Evolutionary conservation across 2,329 filamentous ascomycete genomes (phyloP).

Genomic region (Arthrobotrys musiformis): DNA sequence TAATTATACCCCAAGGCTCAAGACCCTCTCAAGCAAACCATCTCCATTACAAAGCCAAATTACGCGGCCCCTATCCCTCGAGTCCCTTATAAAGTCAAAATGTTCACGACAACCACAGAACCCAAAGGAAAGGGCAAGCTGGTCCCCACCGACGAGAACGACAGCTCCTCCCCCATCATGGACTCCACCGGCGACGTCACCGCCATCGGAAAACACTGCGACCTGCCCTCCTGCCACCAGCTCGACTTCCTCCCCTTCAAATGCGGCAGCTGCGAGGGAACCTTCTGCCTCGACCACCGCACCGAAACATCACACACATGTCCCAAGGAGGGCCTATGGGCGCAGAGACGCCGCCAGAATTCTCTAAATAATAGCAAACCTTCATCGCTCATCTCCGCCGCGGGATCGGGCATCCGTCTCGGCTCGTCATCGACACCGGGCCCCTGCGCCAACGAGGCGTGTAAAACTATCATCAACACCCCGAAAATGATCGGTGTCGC

Average conservation of each 20-base stretch:
- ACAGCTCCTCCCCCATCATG: conserved; percentile 54
- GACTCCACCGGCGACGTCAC: conserved; percentile 73
- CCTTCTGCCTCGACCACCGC: conserved; percentile 93
- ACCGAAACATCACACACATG: conserved; percentile 83
- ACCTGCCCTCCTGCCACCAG: conserved; percentile 89
- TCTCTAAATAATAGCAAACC: conserved; percentile 59
- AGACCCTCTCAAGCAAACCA: not conserved
- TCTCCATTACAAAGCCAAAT: conserved; percentile 43
- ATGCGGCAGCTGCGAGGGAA: conserved; percentile 86
- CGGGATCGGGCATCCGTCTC: conserved; percentile 70
- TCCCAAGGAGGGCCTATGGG: conserved; percentile 71
- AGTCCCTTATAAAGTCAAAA: conserved; percentile 30
- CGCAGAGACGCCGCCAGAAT: conserved; percentile 64
- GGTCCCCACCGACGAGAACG: conserved; percentile 54
- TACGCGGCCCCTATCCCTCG: conserved; percentile 37
- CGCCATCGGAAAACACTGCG: conserved; percentile 88
- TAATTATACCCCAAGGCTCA: not conserved
- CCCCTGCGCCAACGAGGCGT: conserved; percentile 66
- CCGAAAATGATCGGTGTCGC: conserved; percentile 66
- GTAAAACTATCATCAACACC: conserved; percentile 68
- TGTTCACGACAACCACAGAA: conserved; percentile 54
- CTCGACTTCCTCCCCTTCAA: conserved; percentile 96
- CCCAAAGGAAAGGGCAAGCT: conserved; percentile 50
- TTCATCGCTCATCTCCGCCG: conserved; percentile 48
- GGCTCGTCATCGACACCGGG: conserved; percentile 64